phyloP scores from a whole-genome alignment of 768 basidiomycete genomes.

The Auricularia sp. region DNA sequence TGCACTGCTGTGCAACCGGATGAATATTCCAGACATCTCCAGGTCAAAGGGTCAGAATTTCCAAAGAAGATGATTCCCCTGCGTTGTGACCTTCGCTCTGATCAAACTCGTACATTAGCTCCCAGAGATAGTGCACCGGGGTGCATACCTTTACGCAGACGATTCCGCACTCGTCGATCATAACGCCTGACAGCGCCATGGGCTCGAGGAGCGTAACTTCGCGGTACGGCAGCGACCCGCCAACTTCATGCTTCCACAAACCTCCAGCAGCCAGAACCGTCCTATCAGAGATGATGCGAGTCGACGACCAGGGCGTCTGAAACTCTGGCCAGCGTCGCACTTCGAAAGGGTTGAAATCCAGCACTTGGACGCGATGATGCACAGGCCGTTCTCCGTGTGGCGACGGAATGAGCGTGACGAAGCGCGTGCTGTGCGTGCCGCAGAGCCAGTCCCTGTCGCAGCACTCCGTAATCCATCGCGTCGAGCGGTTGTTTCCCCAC shows the following conservation, averaged over 20 bases:
- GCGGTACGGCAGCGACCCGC: background rate
- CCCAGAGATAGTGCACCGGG: background rate
- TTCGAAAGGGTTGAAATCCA: background rate
- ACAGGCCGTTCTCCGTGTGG: background rate
- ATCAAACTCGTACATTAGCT: background rate
- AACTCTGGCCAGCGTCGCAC: background rate
- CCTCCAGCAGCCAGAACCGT: background rate
- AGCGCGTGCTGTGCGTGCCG: background rate
- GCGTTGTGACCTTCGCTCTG: too few species aligned
- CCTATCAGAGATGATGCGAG: background rate
- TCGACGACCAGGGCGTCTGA: background rate
- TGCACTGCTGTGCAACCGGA: too few species aligned
- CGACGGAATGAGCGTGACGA: background rate
- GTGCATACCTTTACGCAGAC: background rate
- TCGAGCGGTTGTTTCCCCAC: background rate
- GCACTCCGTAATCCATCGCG: background rate
- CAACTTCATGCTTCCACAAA: background rate
- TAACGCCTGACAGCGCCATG: background rate
- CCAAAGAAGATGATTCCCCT: too few species aligned
- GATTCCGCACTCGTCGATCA: background rate
- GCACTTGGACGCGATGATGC: background rate
- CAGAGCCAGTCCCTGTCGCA: background rate
- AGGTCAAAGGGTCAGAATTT: too few species aligned
- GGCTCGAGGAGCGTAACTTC: background rate
- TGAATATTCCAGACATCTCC: too few species aligned